These are phyloP conservation scores for Alternaria sp. DNA, from an alignment of 2,329 filamentous ascomycete species.

Conservation along the genomic window DNA sequence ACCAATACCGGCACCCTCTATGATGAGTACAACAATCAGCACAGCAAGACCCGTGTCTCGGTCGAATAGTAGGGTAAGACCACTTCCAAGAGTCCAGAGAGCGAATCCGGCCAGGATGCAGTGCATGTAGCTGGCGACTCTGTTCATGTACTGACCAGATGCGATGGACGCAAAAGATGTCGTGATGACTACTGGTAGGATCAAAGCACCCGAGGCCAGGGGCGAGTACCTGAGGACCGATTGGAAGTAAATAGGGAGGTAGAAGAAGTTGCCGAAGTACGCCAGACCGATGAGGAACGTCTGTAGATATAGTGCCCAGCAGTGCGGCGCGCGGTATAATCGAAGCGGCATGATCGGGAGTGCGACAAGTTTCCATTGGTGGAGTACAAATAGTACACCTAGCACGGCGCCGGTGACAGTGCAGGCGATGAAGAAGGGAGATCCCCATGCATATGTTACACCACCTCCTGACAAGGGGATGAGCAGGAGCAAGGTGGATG, in stretches of 20 bases:
- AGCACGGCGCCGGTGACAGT: slow-evolving; percentile 57
- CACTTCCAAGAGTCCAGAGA: slow-evolving; percentile 59
- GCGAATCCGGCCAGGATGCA: slow-evolving; percentile 45
- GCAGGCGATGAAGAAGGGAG: slow-evolving; percentile 65
- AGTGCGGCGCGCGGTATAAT: slow-evolving; percentile 61
- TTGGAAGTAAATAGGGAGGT: slow-evolving; percentile 67
- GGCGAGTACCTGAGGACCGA: slow-evolving; percentile 59
- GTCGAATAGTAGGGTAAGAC: slow-evolving; percentile 60
- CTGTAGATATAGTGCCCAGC: slow-evolving; percentile 63
- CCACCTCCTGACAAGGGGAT: slow-evolving; percentile 69
- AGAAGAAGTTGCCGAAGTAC: slow-evolving; percentile 67
- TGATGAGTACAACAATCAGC: slow-evolving; percentile 60
- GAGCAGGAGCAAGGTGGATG: slow-evolving; percentile 66
- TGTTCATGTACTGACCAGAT: slow-evolving; percentile 27
- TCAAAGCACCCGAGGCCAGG: slow-evolving; percentile 58
- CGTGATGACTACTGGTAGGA: slow-evolving; percentile 50
- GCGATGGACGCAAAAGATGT: slow-evolving; percentile 22
- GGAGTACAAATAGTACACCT: slow-evolving; percentile 57
- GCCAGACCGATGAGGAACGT: slow-evolving; percentile 65
- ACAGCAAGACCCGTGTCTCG: slow-evolving; percentile 51
- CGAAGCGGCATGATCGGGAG: slow-evolving; percentile 65
- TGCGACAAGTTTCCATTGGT: slow-evolving; percentile 63
- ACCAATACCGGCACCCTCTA: slow-evolving; percentile 57
- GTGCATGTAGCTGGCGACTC: slow-evolving; percentile 26
- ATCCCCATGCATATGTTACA: slow-evolving; percentile 62